A percentile compares a stretch with the other conserved stretches of the same genome.
These are phyloP conservation scores for Neurospora sp. DNA, from an alignment of 495 filamentous ascomycete genomes.

Conservation along the genomic window DNA sequence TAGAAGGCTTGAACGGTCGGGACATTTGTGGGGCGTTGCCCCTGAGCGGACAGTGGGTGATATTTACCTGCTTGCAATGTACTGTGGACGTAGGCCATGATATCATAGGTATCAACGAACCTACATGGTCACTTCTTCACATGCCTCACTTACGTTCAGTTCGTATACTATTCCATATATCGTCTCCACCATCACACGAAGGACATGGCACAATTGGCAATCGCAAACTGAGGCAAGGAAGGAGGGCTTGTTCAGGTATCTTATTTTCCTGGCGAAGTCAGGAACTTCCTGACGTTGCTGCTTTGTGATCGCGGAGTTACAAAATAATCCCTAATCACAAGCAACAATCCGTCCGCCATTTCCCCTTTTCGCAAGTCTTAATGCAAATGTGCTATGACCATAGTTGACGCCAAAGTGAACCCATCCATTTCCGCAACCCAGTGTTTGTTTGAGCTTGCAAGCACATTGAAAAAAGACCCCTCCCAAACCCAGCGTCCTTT, in stretches of 20 bases:
- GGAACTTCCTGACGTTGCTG: constrained; percentile 17
- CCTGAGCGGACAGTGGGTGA: not conserved
- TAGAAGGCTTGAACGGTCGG: not conserved
- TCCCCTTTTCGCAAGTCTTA: constrained; percentile 23
- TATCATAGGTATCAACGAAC: not conserved
- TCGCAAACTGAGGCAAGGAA: not conserved
- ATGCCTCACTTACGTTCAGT: not conserved
- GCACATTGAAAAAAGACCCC: constrained; percentile 10
- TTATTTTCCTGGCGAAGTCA: constrained; percentile 15
- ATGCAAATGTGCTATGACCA: constrained; percentile 25
- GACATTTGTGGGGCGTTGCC: not conserved
- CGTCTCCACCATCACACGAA: not conserved
- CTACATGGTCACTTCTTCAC: not conserved
- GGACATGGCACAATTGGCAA: not conserved
- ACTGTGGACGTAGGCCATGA: not conserved
- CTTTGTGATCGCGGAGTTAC: constrained; percentile 14
- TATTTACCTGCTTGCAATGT: not conserved
- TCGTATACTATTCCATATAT: not conserved
- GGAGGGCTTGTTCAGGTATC: not conserved
- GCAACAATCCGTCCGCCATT: constrained; percentile 17
- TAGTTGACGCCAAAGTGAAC: constrained; percentile 24
- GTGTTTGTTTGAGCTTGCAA: constrained; percentile 11
- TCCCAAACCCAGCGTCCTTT: constrained; percentile 2
- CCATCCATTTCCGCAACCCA: constrained; percentile 21
- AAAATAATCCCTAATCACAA: constrained; percentile 11